Percentiles rank a stretch among this genome's conserved stretches.
Evolutionary conservation across 306 rosid species (phyloP).

Genomic region (Sindora glabra): DNA sequence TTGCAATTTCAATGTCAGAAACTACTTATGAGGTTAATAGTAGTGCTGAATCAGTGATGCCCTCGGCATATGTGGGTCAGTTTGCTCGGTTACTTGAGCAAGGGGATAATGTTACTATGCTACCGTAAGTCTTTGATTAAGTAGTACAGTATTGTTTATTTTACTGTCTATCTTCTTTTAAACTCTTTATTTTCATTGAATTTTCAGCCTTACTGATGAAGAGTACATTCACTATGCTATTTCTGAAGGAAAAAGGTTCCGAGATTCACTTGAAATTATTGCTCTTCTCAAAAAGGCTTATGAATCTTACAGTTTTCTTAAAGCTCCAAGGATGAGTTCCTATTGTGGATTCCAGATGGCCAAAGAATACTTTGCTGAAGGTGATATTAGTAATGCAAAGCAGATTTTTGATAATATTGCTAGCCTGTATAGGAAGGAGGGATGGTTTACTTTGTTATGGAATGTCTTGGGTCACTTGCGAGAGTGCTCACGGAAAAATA

Average conservation of each 20-base stretch:
- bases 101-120: conserved; percentile 61
- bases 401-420: conserved; percentile 58
- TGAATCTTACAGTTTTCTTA: conserved; percentile 52
- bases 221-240: conserved; percentile 55
- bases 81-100: conserved; percentile 69
- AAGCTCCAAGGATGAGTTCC: conserved; percentile 68
- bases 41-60: conserved; percentile 62
- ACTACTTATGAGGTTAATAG: conserved; percentile 40
- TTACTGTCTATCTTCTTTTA: conserved; percentile 5
- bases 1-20: conserved; percentile 63
- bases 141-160: conserved; percentile 2
- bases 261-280: conserved; percentile 82
- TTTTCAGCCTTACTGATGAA: conserved; percentile 81
- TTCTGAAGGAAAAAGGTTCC: conserved; percentile 79
- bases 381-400: conserved; percentile 61
- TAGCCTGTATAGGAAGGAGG: conserved; percentile 84
- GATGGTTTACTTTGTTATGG: conserved; percentile 92
- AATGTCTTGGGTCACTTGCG: conserved; percentile 83
- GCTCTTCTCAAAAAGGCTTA: conserved; percentile 67
- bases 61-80: conserved; percentile 79
- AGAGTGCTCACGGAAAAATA: conserved; percentile 69
- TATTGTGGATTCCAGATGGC: conserved; percentile 82
- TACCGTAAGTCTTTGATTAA: conserved; percentile 58
- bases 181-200: conserved; percentile 19
- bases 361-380: conserved; percentile 69